Conservation (phyloP, 2,329 filamentous ascomycete species). For the Aureobasidium leucospermi region DNA sequence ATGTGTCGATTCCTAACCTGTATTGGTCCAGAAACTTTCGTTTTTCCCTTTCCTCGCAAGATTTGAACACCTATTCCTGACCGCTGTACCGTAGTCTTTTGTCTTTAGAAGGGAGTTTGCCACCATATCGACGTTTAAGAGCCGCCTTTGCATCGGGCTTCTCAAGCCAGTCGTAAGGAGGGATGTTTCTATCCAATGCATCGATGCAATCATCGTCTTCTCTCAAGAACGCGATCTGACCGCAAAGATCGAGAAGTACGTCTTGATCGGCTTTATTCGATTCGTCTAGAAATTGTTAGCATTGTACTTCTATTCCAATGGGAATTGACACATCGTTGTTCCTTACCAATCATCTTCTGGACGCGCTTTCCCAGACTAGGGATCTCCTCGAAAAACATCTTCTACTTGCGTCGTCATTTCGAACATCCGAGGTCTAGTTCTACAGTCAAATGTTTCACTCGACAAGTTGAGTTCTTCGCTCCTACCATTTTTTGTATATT, state of each 20-base stretch:
- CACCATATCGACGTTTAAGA: background rate
- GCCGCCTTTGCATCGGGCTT: background rate
- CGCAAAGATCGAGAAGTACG: background rate
- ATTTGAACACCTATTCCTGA: background rate
- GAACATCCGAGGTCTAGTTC: background rate
- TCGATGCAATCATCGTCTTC: background rate
- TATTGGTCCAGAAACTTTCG: background rate
- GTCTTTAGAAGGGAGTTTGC: background rate
- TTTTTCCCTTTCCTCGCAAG: background rate
- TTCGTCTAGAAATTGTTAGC: background rate
- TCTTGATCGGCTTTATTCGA: background rate
- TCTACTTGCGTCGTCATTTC: conserved; percentile 18
- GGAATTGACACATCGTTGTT: background rate
- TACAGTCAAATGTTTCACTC: too few species aligned
- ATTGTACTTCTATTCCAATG: background rate
- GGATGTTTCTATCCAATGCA: background rate
- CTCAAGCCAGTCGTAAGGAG: background rate
- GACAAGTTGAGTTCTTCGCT: too few species aligned
- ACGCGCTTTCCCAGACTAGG: background rate
- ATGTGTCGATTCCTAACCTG: background rate
- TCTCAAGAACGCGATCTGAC: background rate
- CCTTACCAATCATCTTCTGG: background rate
- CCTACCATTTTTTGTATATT: too few species aligned
- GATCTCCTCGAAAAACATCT: background rate
- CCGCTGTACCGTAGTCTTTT: background rate